Conservation (phyloP, 331 rosid species). For the Acacia pycnantha region DNA sequence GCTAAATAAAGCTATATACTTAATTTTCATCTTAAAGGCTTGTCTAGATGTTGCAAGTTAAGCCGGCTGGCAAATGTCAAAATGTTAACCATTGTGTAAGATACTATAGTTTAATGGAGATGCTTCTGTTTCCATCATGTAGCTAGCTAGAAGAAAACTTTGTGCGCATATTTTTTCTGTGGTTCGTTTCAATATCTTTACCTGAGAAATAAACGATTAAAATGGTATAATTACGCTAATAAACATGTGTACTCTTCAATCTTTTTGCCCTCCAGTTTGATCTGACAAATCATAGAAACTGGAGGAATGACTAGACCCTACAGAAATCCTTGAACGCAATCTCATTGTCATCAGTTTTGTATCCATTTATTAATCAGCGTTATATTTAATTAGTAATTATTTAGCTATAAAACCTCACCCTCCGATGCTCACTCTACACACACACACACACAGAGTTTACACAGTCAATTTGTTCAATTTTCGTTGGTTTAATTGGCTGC, state of each 20-base stretch:
- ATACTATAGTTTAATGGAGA: neutral
- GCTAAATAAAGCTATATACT: neutral
- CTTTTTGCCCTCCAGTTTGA: neutral
- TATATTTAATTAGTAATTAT: neutral
- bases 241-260: neutral
- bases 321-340: neutral
- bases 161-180: neutral
- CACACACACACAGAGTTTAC: neutral
- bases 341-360: neutral
- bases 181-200: neutral
- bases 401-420: neutral
- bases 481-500: too few species aligned
- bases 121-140: neutral
- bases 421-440: neutral
- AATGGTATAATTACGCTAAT: neutral
- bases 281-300: neutral
- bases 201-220: neutral
- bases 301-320: neutral
- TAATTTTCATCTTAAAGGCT: neutral
- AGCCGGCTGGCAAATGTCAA: neutral
- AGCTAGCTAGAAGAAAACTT: neutral
- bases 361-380: neutral
- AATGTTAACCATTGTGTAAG: neutral
- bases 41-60: neutral
- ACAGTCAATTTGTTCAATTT: too few species aligned